A percentile compares a stretch with the other conserved stretches of the same genome.
phyloP scores from a whole-genome alignment of 1,284 basidiomycete genomes.

The Ganoderma boninense region DNA sequence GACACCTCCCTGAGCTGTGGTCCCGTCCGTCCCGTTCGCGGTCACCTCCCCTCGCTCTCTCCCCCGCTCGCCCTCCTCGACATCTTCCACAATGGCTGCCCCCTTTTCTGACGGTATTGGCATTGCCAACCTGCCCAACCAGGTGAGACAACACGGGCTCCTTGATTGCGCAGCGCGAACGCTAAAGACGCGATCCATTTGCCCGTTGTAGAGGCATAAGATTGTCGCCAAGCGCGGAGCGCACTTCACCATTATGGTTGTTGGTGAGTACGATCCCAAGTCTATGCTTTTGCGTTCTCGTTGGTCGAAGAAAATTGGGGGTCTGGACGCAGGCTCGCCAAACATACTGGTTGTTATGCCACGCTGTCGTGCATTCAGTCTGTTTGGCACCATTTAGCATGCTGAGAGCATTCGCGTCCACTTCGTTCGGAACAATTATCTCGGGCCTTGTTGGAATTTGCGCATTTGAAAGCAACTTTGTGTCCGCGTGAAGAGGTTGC shows the following conservation, averaged over 20 bases:
- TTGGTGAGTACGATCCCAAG: slow-evolving; percentile 71
- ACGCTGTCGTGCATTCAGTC: slow-evolving; percentile 17
- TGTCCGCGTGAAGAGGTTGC: background rate
- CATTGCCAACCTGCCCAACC: slow-evolving; percentile 96
- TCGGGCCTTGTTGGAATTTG: background rate
- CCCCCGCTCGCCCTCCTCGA: background rate
- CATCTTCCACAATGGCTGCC: slow-evolving; percentile 27
- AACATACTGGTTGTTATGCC: slow-evolving; percentile 9
- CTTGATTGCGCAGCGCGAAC: background rate
- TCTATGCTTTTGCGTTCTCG: background rate
- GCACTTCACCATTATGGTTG: slow-evolving; percentile 99
- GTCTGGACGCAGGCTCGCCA: background rate
- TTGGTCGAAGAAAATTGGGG: background rate
- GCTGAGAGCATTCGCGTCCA: background rate
- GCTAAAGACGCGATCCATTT: slow-evolving; percentile 24
- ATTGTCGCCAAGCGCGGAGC: slow-evolving; percentile 97
- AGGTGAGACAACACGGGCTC: slow-evolving; percentile 61
- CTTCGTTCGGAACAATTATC: background rate
- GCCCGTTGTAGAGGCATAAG: slow-evolving; percentile 80
- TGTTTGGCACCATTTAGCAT: background rate
- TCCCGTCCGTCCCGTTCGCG: slow-evolving; percentile 18
- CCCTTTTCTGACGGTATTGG: slow-evolving; percentile 75
- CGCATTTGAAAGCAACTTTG: background rate
- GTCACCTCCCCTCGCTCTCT: slow-evolving; percentile 4
- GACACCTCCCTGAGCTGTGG: slow-evolving; percentile 15